Base-by-base conservation (phyloP, 257 asterid species). In the Leptodermis oblonga region DNA sequence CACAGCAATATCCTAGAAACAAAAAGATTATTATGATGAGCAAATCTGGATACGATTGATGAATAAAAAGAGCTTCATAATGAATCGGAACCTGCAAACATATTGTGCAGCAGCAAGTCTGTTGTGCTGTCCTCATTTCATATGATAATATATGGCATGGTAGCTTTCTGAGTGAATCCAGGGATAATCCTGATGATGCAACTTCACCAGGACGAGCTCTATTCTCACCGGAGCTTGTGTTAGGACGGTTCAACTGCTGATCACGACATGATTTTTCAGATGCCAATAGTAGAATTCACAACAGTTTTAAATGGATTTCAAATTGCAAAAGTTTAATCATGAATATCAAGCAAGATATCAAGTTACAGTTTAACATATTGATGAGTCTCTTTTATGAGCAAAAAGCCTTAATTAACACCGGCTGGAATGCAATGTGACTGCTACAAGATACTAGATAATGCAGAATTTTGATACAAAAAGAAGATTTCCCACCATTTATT, bases 51-150 rank as follows among this genome's bases (percentile, higher is more conserved):
- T 14, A 63, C 23, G 20, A n/a, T 12, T 18, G 62, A 23, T 41
- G 22, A 71, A 59, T 36, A 59, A 59, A 12, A 34, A 11, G 39
- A 52, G 42, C 25, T 64, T 46, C 37, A 7, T 0, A 7, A 20
- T 31, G 20, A 60, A n/a, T 62, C 1, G 0, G 31, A 14, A 76
- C 80, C 80, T 71, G 80, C 60, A 76, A 61, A 54, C 80, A 76
- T 56, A 76, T 76, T 5, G 77, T 66, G 73, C 80, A 76, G 60
- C 80, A 76, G 60, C 54, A 65, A 20, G 67, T 62, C 51, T 28
- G 61, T 48, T 70, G 53, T 1, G 26, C 58, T 39, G 66, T 56
- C 65, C 37, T 66, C 34, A 43, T 62, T 49, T 71, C 73, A 22
- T 53, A 62, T 22, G 52, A 59, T 11, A 65, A 6, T 23, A 71